These are phyloP conservation scores for Nematodospora valgi DNA, from an alignment of 805 yeast species.

Conservation along the genomic window DNA sequence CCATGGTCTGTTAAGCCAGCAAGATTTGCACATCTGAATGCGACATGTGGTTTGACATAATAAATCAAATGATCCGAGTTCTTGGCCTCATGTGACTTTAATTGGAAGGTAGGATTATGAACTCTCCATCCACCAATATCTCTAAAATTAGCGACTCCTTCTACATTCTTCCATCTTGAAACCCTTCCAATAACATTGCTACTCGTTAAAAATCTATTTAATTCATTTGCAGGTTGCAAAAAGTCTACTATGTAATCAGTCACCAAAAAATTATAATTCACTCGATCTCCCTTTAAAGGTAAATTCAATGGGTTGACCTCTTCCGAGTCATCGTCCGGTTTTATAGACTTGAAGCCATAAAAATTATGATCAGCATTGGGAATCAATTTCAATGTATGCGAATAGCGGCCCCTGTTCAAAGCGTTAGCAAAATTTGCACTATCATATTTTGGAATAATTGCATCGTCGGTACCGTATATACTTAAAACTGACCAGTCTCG, in stretches of 20 bases:
- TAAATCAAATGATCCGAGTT: constrained; percentile 15
- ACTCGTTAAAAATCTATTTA: constrained; percentile 46
- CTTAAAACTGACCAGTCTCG: constrained; percentile 53
- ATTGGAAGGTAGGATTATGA: constrained; percentile 22
- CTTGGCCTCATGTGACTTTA: constrained; percentile 5
- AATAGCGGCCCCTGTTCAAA: constrained; percentile 48
- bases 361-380: constrained; percentile 80
- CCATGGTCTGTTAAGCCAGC: constrained; percentile 53
- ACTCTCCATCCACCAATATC: constrained; percentile 77
- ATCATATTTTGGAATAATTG: constrained; percentile 62
- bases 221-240: constrained; percentile 45
- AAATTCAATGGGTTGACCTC: constrained; percentile 32
- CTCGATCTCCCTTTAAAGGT: constrained; percentile 46
- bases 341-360: constrained; percentile 47
- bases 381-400: constrained; percentile 53
- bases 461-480: constrained; percentile 69
- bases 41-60: constrained; percentile 49
- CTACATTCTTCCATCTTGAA: constrained; percentile 59
- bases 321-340: constrained; percentile 28
- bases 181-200: constrained; percentile 34
- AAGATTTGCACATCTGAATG: constrained; percentile 65
- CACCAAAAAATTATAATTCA: constrained; percentile 60
- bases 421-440: constrained; percentile 54
- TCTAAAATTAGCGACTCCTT: constrained; percentile 70
- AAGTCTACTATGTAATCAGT: constrained; percentile 47